phyloP scores from a whole-genome alignment of 2,329 filamentous ascomycete genomes.

The Penicillium oxalicum region DNA sequence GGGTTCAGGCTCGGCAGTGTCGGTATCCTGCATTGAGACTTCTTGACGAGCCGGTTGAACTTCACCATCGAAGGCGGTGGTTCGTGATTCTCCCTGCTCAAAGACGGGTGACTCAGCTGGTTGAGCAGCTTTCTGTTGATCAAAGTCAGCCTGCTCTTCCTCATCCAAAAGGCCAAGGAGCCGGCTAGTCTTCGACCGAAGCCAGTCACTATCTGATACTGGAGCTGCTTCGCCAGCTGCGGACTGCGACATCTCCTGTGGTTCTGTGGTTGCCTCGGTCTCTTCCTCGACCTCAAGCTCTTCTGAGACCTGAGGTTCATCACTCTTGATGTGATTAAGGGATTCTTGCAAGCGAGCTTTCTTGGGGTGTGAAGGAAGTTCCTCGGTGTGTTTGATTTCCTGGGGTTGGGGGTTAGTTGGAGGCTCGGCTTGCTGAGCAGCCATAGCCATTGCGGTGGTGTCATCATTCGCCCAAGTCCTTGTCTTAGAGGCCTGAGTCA shows the following conservation, averaged over 20 bases:
- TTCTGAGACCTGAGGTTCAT: constrained; percentile 20
- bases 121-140: constrained; percentile 20
- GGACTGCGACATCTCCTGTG: constrained; percentile 9
- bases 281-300: constrained; percentile 16
- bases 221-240: constrained; percentile 28
- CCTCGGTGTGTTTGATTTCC: constrained; percentile 17
- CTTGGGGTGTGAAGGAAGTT: constrained; percentile 40
- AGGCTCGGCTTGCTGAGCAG: constrained; percentile 16
- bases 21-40: background rate
- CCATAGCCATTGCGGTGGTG: constrained; percentile 29
- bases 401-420: constrained; percentile 19
- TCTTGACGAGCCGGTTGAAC: constrained; percentile 11
- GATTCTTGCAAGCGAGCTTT: constrained; percentile 51
- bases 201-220: constrained; percentile 77
- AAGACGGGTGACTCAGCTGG: constrained; percentile 8
- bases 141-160: constrained; percentile 41
- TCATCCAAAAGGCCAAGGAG: constrained; percentile 78
- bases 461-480: constrained; percentile 59
- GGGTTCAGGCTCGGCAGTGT: constrained; percentile 13
- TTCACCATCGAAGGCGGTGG: constrained; percentile 13
- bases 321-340: constrained; percentile 1
- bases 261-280: constrained; percentile 15
- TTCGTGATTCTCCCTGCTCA: constrained; percentile 17
- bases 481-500: constrained; percentile 66
- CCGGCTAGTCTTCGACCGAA: constrained; percentile 80